Evolutionary conservation across 768 basidiomycete species (phyloP).

Genomic region (Lactarius evosmus): DNA sequence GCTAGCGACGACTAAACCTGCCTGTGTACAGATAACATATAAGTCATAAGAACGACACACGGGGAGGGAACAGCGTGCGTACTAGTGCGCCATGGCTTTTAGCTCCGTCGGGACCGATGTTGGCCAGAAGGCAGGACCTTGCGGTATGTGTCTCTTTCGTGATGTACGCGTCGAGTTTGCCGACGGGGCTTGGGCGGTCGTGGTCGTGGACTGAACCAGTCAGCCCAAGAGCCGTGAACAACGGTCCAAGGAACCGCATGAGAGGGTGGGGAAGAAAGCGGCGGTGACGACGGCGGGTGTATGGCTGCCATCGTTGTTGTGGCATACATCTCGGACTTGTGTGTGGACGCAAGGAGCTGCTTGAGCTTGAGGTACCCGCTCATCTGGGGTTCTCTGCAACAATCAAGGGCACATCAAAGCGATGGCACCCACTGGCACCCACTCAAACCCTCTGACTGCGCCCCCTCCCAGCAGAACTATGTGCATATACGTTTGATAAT

Average conservation of each 20-base stretch:
- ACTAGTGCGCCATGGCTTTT: slow-evolving; percentile 52
- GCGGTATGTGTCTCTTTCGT: slow-evolving; percentile 54
- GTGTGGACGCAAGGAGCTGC: background rate
- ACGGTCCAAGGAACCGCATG: slow-evolving; percentile 34
- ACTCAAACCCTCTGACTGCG: background rate
- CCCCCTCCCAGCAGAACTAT: background rate
- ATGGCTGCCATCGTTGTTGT: background rate
- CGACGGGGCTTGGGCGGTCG: background rate
- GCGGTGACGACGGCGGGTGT: background rate
- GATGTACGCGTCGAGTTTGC: slow-evolving; percentile 47
- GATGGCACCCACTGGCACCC: background rate
- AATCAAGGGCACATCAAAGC: too few species aligned
- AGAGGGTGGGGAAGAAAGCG: background rate
- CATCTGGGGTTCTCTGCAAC: too few species aligned
- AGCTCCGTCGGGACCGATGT: slow-evolving; percentile 59
- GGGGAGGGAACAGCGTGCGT: slow-evolving; percentile 17
- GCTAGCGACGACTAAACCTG: slow-evolving; percentile 41
- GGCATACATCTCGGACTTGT: background rate
- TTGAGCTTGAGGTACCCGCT: too few species aligned
- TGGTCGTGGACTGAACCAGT: slow-evolving; percentile 29
- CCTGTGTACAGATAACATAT: slow-evolving; percentile 20
- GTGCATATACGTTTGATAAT: background rate
- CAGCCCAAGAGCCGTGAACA: slow-evolving; percentile 34
- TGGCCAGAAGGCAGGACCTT: slow-evolving; percentile 60
- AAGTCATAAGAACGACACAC: background rate